phyloP scores from a whole-genome alignment of 177 flowering plant species.

The Vitis hybrid region DNA sequence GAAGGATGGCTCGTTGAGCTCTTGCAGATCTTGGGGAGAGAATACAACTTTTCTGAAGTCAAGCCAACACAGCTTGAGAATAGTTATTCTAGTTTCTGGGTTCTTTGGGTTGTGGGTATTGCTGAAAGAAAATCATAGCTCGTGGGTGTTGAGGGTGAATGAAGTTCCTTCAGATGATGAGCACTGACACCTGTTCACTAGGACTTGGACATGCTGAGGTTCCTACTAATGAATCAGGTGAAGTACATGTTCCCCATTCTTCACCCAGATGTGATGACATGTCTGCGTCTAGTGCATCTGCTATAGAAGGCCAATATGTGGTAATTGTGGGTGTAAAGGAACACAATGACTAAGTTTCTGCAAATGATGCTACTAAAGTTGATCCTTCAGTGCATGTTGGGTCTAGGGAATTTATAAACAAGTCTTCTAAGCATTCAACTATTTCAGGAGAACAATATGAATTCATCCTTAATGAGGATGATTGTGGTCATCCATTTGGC shows the following conservation, averaged over 20 bases:
- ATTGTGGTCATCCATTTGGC: slow-evolving; percentile 12
- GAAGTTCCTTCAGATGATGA: neutral
- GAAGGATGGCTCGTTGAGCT: too few relatives aligned
- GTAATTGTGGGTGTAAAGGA: slow-evolving; percentile 7
- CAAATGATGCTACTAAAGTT: neutral
- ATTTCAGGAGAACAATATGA: slow-evolving; percentile 1
- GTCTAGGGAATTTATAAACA: slow-evolving; percentile 13
- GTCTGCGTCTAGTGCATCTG: slow-evolving; percentile 10
- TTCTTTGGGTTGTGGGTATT: too few relatives aligned
- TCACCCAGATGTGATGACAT: slow-evolving; percentile 12
- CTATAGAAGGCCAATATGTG: slow-evolving; percentile 4
- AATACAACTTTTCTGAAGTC: too few relatives aligned
- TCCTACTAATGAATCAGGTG: slow-evolving; percentile 1
- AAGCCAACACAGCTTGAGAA: too few relatives aligned
- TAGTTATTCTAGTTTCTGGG: too few relatives aligned
- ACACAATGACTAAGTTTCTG: slow-evolving; percentile 8
- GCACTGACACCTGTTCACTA: neutral
- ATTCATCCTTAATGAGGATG: slow-evolving; percentile 19
- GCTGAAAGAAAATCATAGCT: too few relatives aligned
- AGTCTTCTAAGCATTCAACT: slow-evolving; percentile 5
- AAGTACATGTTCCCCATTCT: neutral
- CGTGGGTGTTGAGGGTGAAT: too few relatives aligned
- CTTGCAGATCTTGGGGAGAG: too few relatives aligned
- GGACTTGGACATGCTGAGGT: neutral
- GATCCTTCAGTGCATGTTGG: slow-evolving; percentile 13